Conservation (phyloP, 192 early-diverging fungal species). For the Coemansia sp. region DNA sequence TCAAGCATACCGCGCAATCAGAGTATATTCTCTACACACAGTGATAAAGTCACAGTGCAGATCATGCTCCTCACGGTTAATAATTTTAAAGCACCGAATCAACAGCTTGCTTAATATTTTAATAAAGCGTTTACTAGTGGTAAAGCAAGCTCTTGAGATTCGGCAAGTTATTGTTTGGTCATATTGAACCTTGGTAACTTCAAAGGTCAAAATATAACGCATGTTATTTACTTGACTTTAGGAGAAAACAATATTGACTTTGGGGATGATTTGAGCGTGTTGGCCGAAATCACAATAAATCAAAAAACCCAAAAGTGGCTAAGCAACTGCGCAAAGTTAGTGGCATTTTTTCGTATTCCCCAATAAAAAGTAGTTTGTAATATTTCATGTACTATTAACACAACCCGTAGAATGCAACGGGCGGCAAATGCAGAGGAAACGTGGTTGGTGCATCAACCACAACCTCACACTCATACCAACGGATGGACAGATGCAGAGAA, state of each 20-base stretch:
- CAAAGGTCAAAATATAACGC: too few relatives aligned
- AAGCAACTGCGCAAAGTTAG: not conserved
- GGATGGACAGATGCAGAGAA: constrained; percentile 39
- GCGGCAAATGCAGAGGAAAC: not conserved
- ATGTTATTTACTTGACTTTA: not conserved
- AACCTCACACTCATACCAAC: constrained; percentile 3
- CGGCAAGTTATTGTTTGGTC: too few relatives aligned
- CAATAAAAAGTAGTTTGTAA: not conserved
- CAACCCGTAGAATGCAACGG: not conserved
- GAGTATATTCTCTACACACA: too few relatives aligned
- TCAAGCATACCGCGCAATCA: too few relatives aligned
- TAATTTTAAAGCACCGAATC: too few relatives aligned
- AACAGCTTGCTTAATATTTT: too few relatives aligned
- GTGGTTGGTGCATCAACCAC: not conserved
- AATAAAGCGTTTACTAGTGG: too few relatives aligned
- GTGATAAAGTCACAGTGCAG: too few relatives aligned
- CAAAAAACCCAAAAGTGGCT: not conserved
- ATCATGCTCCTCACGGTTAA: too few relatives aligned
- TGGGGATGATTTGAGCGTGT: too few relatives aligned
- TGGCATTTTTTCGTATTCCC: not conserved
- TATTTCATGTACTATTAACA: not conserved
- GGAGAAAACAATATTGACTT: not conserved
- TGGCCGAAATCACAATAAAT: not conserved
- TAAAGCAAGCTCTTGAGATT: too few relatives aligned
- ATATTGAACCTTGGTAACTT: too few relatives aligned